These are phyloP conservation scores for Pseudognaphalium luteoalbum DNA, from an alignment of 129 eudicot genomes.

Conservation along the genomic window DNA sequence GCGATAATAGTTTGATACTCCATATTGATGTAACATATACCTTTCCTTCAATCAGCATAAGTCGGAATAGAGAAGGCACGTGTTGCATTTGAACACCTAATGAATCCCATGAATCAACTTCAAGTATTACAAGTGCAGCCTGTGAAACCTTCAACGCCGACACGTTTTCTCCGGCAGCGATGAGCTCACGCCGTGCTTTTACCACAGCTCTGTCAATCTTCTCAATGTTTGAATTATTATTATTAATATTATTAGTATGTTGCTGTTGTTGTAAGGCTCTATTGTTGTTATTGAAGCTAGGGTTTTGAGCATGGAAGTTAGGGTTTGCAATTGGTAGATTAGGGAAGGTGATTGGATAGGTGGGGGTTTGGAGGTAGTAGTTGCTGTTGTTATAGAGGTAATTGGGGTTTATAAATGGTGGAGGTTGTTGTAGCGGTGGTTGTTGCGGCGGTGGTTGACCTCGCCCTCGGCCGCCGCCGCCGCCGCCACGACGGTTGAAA, in stretches of 20 bases:
- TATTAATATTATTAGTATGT: background rate
- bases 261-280: slow-evolving; percentile 13
- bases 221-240: slow-evolving; percentile 24
- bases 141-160: slow-evolving; percentile 73
- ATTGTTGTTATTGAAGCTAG: slow-evolving; percentile 11
- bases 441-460: slow-evolving; percentile 21
- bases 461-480: slow-evolving; percentile 23
- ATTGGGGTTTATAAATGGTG: slow-evolving; percentile 28
- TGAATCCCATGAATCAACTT: slow-evolving; percentile 72
- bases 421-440: slow-evolving; percentile 5
- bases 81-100: slow-evolving; percentile 70
- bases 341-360: slow-evolving; percentile 24
- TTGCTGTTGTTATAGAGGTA: slow-evolving; percentile 30
- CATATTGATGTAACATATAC: slow-evolving; percentile 18
- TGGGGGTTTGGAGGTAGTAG: slow-evolving; percentile 29
- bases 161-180: slow-evolving; percentile 51
- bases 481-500: slow-evolving; percentile 35
- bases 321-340: slow-evolving; percentile 10
- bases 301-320: slow-evolving; percentile 19
- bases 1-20: background rate
- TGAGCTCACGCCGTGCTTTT: slow-evolving; percentile 44
- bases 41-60: slow-evolving; percentile 63
- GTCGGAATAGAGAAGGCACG: slow-evolving; percentile 53
- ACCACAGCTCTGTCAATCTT: slow-evolving; percentile 51
- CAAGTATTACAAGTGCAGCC: slow-evolving; percentile 43